Percentiles rank a stretch among this genome's conserved stretches.
These are phyloP conservation scores for Boletus bicolor DNA, from an alignment of 768 basidiomycete species.

Conservation along the genomic window DNA sequence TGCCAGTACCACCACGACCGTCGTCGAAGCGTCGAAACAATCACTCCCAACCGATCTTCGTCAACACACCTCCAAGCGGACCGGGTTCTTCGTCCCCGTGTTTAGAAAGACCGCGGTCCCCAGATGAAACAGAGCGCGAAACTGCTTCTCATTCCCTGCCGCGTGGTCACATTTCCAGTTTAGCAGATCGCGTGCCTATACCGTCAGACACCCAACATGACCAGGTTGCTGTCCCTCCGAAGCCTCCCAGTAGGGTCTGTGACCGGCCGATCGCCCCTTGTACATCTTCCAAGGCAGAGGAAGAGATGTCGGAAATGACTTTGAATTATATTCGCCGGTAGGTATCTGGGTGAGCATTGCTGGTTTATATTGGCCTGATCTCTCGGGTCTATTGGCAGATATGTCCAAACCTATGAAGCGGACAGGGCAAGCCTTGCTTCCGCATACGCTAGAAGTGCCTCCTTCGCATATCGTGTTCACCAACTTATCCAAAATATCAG, in stretches of 20 bases:
- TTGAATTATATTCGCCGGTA: conserved; percentile 30
- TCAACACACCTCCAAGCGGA: neutral
- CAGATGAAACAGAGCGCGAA: conserved; percentile 3
- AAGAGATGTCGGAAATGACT: conserved; percentile 29
- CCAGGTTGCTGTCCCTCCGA: neutral
- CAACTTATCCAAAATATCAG: neutral
- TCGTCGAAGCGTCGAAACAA: conserved; percentile 8
- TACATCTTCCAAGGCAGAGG: conserved; percentile 15
- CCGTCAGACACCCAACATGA: neutral
- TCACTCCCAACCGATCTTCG: neutral
- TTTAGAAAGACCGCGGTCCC: neutral
- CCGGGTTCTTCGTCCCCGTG: neutral
- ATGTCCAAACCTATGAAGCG: conserved; percentile 30
- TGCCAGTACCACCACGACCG: conserved; percentile 23
- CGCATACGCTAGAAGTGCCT: conserved; percentile 29
- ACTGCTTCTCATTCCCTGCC: neutral
- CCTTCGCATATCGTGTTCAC: conserved; percentile 30
- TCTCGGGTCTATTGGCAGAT: conserved; percentile 17
- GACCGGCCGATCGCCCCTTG: neutral
- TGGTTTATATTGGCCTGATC: conserved; percentile 2
- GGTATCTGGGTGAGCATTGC: conserved; percentile 2
- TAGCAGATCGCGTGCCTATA: neutral
- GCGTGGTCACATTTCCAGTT: neutral
- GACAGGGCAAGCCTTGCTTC: conserved; percentile 34
- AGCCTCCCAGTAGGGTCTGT: neutral